Conservation (phyloP, 73 alveolate genomes). For the Vitrella brassicaformis region DNA sequence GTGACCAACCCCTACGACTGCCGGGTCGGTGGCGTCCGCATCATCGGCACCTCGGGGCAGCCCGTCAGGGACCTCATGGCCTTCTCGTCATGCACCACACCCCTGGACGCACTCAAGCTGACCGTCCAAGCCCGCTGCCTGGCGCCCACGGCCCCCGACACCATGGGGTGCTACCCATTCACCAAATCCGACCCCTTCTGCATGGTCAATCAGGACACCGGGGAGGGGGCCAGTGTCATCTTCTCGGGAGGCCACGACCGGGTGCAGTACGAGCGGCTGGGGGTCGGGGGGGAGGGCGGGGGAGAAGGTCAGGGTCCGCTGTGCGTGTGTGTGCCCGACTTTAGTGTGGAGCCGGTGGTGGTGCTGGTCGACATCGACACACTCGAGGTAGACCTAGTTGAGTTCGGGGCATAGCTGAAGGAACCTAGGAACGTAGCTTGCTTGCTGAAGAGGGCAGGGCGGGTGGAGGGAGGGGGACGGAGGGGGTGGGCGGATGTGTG, state of each 20-base stretch:
- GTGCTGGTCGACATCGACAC: neutral
- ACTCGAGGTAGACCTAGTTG: neutral
- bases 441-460: neutral
- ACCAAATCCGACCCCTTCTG: constrained; percentile 41
- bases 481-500: too few species aligned
- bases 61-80: neutral
- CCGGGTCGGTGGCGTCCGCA: neutral
- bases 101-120: neutral
- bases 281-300: neutral
- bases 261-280: neutral
- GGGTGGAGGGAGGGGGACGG: neutral
- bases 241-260: constrained; percentile 35
- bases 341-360: neutral
- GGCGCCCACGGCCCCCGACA: constrained; percentile 56
- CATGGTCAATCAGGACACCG: constrained; percentile 1
- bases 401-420: too few species aligned
- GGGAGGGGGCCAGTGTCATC: constrained; percentile 33
- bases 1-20: neutral
- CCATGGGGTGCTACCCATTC: constrained; percentile 45
- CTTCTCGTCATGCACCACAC: neutral
- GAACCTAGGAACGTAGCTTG: neutral
- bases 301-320: neutral
- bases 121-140: constrained; percentile 21
- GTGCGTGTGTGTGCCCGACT: constrained; percentile 1
- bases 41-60: neutral